phyloP scores from a whole-genome alignment of 2,329 filamentous ascomycete genomes.

The Ceratocystis huliohia region DNA sequence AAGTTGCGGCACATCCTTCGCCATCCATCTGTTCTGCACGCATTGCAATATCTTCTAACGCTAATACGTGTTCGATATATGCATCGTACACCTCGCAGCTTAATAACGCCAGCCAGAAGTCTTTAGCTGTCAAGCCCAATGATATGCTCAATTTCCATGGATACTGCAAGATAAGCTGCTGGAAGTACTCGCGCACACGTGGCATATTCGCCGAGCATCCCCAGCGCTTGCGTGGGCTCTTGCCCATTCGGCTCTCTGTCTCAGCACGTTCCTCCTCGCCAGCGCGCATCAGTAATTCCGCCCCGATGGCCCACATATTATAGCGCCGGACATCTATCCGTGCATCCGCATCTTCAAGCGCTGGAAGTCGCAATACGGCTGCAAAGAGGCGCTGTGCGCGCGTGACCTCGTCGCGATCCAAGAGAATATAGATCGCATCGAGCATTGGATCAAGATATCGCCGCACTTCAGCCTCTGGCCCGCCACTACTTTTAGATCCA shows the following conservation, averaged over 20 bases:
- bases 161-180: conserved; percentile 63
- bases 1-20: neutral
- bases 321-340: conserved; percentile 51
- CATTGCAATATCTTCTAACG: conserved; percentile 21
- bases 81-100: conserved; percentile 68
- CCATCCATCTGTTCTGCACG: conserved; percentile 13
- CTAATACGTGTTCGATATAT: conserved; percentile 44
- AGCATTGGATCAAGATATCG: conserved; percentile 16
- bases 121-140: conserved; percentile 35
- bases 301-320: conserved; percentile 69
- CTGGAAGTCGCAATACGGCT: conserved; percentile 16
- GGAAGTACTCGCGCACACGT: conserved; percentile 51
- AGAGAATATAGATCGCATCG: conserved; percentile 14
- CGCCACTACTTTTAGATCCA: neutral
- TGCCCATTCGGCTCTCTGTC: neutral
- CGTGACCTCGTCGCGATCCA: conserved; percentile 15
- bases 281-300: conserved; percentile 62
- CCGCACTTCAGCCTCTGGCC: conserved; percentile 16
- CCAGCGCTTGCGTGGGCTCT: conserved; percentile 28
- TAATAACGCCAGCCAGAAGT: conserved; percentile 74
- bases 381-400: conserved; percentile 17
- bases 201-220: conserved; percentile 35
- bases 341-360: conserved; percentile 19
- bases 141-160: conserved; percentile 53
- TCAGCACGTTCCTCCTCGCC: conserved; percentile 13